Evolutionary conservation across 495 filamentous ascomycete species (phyloP), one percentile per base, ranked within the genome.

Genomic region (Penicillium steckii): DNA sequence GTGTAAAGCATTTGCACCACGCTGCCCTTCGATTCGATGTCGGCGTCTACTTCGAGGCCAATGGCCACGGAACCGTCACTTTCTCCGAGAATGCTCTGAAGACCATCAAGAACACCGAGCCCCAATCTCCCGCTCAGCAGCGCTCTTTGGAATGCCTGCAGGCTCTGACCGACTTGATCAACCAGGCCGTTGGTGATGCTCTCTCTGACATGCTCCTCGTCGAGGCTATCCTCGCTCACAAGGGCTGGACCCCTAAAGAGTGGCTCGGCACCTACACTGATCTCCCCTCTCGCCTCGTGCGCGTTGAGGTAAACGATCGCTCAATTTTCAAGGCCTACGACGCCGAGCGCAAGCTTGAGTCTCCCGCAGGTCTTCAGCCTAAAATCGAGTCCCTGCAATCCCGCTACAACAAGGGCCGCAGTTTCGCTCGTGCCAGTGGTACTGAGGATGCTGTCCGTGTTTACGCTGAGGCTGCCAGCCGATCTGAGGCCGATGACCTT

Each of bases 21-120:
- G 94, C 89, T 13, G 94, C 94, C 24, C 81, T 87, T 47, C 86
- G 86, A 19, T 95, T 90, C 59, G 95, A 97, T 62, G 85, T 96
- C 44, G 94, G 94, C 35, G 90, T 97, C 46, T 98, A 98, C 72
- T 98, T 98, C 62, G 94, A 98, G 72, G 94, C 94, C 44, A 98
- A 98, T 62, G 94, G 94, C 43, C 94, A 98, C 68, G 94, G 94
- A 47, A 98, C 94, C 21, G 89, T 97, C 21, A 84, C 96, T 32
- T 98, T 98, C 80, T 95, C 90, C 2, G 83, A 85, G 29, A 80
- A 84, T 40, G 91, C 94, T 0, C 66, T 93, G 8, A 86, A 85
- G 57, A 77, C 80, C 23, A 92, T 97, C 73, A 78, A 81, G 50
- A 85, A 75, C 47, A 82, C 85, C 40, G 82, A 90, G 60, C 92